Evolutionary conservation across 176 grass and related monocot species (phyloP), one percentile per base, ranked within the genome.

Genomic region (Poa pratensis): DNA sequence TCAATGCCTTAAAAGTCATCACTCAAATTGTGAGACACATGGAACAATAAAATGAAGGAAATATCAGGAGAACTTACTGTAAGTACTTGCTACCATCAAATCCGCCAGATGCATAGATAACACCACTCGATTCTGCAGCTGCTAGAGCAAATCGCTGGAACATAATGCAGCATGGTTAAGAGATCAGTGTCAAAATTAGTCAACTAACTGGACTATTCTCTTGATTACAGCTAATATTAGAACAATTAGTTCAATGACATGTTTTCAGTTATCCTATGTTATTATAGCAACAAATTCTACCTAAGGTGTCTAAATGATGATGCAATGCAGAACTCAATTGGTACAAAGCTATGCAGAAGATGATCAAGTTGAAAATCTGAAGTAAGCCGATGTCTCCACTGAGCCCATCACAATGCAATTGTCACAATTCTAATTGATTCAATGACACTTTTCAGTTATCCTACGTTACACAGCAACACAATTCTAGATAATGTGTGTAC

Each of bases 91-190:
- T 77, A 55, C 95, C 93, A 90, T 98, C 89, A 87, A 89, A 93
- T 80, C 91, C 95, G 57, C 95, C 95, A 73, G 86, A 75, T 83
- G 69, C 70, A 88, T 98, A 95, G 46, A 98, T 82, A 24, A 84
- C 89, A 67, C 91, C 86, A 52, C 85, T 74, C 54, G 85, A 66
- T 85, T 94, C 91, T 22, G 78, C 83, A 11, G 91, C 93, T 57
- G 73, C 91, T 83, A 92, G 89, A 83, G 91, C 89, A 98, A 98
- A 98, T 68, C 95, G 69, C 95, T 98, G 91, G 13, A 87, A 90
- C 14, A 88, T 61, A 75, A 68, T 37, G 8, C 24, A 87, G 23
- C 58, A 35, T 20, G 51, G 35, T 15, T 75, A 90, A 75, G 66
- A 87, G 42, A 78, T 48, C 77, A 40, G 37, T 86, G 46, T 55